These are phyloP conservation scores for Colletotrichum liriopes DNA, from an alignment of 2,329 filamentous ascomycete genomes.

Conservation along the genomic window DNA sequence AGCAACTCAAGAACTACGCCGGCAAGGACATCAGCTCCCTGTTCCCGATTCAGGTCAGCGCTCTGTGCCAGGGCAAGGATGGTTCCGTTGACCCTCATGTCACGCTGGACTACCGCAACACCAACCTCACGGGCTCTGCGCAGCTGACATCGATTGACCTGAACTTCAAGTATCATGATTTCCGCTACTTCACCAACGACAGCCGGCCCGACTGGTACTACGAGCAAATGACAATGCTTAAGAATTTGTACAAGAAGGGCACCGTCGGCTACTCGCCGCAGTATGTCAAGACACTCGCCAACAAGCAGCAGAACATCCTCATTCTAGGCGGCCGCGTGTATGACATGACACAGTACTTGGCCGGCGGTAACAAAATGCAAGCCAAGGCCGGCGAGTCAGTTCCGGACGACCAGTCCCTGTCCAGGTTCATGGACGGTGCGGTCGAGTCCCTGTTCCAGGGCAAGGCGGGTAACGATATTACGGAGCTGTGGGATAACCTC, in stretches of 20 bases:
- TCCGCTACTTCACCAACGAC: slow-evolving; percentile 87
- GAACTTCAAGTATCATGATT: slow-evolving; percentile 92
- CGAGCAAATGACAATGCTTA: slow-evolving; percentile 87
- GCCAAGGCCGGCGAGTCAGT: slow-evolving; percentile 67
- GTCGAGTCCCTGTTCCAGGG: slow-evolving; percentile 85
- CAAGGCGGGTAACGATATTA: slow-evolving; percentile 84
- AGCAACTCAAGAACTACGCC: slow-evolving; percentile 83
- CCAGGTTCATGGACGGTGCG: slow-evolving; percentile 84
- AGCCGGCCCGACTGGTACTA: slow-evolving; percentile 92
- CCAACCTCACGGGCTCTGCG: slow-evolving; percentile 81
- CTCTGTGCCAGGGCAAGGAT: slow-evolving; percentile 85
- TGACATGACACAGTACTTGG: slow-evolving; percentile 87
- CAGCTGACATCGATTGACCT: slow-evolving; percentile 75
- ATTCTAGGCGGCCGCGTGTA: slow-evolving; percentile 87
- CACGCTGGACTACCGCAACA: slow-evolving; percentile 85
- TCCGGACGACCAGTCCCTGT: slow-evolving; percentile 65
- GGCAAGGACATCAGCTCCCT: slow-evolving; percentile 89
- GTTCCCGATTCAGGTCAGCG: slow-evolving; percentile 95
- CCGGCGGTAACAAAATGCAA: slow-evolving; percentile 78
- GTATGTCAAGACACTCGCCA: slow-evolving; percentile 81
- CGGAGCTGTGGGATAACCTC: slow-evolving; percentile 85
- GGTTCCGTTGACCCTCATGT: slow-evolving; percentile 78
- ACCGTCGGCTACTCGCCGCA: slow-evolving; percentile 85
- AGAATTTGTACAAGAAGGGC: slow-evolving; percentile 86
- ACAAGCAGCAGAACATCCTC: slow-evolving; percentile 76